Percentiles rank a stretch among this genome's conserved stretches.
phyloP scores from a whole-genome alignment of 345 rosid genomes.

The Linum usitatissimum region DNA sequence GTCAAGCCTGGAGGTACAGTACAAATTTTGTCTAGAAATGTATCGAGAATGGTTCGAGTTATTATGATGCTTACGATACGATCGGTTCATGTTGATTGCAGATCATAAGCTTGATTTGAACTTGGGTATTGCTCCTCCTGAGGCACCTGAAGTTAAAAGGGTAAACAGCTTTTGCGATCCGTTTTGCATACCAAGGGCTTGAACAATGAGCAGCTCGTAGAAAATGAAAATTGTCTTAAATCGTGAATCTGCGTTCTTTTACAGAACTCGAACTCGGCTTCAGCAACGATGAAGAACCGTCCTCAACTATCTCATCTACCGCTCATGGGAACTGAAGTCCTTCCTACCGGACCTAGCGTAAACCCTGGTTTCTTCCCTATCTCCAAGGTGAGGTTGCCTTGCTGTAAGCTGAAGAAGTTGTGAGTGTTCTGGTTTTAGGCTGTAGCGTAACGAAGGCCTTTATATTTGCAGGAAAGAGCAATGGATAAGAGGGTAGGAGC shows the following conservation, averaged over 20 bases:
- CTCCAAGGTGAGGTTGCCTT: constrained; percentile 24
- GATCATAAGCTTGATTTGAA: constrained; percentile 43
- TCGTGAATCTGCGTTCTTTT: neutral
- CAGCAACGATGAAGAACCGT: constrained; percentile 8
- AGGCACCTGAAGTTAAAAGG: constrained; percentile 16
- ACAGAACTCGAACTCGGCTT: constrained; percentile 28
- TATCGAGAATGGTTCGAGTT: neutral
- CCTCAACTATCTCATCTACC: constrained; percentile 18
- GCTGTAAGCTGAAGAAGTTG: neutral
- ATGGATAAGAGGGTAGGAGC: constrained; percentile 44
- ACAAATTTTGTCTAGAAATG: neutral
- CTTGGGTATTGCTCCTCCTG: constrained; percentile 48
- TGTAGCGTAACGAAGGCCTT: too few relatives aligned
- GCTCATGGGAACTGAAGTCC: constrained; percentile 24
- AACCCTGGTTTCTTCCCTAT: constrained; percentile 31
- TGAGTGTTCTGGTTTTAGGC: too few relatives aligned
- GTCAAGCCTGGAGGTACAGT: constrained; percentile 30
- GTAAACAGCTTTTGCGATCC: constrained; percentile 10
- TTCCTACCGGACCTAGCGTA: constrained; percentile 11
- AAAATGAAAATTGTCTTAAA: too few relatives aligned
- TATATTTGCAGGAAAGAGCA: constrained; percentile 38
- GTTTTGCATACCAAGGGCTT: constrained; percentile 20
- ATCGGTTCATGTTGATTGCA: constrained; percentile 13
- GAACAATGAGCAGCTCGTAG: neutral
- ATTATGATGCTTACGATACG: neutral